phyloP scores from a whole-genome alignment of 257 asterid species.

The Jacaranda mimosifolia region DNA sequence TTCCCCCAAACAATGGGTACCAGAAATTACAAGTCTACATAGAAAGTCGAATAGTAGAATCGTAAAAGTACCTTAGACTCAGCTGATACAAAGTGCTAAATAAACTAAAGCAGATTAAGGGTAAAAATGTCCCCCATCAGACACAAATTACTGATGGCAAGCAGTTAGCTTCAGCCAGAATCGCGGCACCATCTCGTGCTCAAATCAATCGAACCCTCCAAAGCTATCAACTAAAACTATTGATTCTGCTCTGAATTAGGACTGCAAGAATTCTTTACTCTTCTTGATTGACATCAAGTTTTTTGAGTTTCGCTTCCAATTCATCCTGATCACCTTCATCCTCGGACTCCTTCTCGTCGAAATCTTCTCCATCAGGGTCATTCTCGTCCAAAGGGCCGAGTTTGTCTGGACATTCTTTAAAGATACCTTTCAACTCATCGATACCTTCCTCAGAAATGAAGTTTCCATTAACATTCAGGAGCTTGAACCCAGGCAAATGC shows the following conservation, averaged over 20 bases:
- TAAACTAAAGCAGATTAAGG: constrained; percentile 34
- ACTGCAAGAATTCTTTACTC: constrained; percentile 36
- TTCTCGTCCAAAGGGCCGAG: constrained; percentile 92
- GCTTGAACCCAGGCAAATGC: constrained; percentile 62
- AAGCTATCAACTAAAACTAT: constrained; percentile 40
- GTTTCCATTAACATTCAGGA: constrained; percentile 77
- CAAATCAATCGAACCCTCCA: constrained; percentile 27
- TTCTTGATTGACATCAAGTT: constrained; percentile 68
- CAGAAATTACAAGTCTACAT: constrained; percentile 36
- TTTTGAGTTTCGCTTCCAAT: constrained; percentile 71
- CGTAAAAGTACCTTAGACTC: constrained; percentile 28
- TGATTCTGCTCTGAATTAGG: constrained; percentile 27
- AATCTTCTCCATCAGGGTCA: constrained; percentile 86
- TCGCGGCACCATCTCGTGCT: constrained; percentile 17
- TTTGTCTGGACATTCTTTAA: constrained; percentile 66
- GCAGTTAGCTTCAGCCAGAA: constrained; percentile 36
- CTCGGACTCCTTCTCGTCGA: constrained; percentile 66
- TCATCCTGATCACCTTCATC: constrained; percentile 74
- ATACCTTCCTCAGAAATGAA: constrained; percentile 88
- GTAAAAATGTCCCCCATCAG: constrained; percentile 44
- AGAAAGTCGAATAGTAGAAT: constrained; percentile 28
- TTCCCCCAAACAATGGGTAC: constrained; percentile 44
- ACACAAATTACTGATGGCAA: constrained; percentile 32
- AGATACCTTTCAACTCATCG: constrained; percentile 74
- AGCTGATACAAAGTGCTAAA: constrained; percentile 43